Evolutionary conservation across 306 rosid species (phyloP).

Genomic region (Fragaria nilgerrensis): DNA sequence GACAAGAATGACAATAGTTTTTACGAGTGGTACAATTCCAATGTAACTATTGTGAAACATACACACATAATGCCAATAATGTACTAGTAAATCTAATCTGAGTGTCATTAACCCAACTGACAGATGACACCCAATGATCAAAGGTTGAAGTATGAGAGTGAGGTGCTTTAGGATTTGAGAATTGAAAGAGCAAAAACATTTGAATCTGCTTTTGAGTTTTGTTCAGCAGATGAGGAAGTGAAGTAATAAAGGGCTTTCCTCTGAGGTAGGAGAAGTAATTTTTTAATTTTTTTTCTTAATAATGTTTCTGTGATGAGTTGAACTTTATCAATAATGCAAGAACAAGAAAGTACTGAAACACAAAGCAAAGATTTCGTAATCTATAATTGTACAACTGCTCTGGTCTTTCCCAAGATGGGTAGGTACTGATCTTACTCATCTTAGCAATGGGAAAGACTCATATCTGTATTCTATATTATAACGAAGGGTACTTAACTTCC

Average conservation of each 20-base stretch:
- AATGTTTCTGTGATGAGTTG: neutral
- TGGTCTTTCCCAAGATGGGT: slow-evolving; percentile 1
- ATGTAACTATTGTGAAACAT: slow-evolving; percentile 6
- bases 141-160: neutral
- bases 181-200: neutral
- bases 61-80: neutral
- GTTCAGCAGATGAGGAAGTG: neutral
- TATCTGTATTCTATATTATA: neutral
- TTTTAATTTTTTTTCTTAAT: neutral
- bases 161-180: neutral
- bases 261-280: neutral
- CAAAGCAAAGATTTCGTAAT: neutral
- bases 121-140: neutral
- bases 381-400: neutral
- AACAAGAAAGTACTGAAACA: neutral
- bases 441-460: neutral
- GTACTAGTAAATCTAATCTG: neutral
- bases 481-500: neutral
- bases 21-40: slow-evolving; percentile 21
- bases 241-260: neutral
- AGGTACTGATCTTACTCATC: slow-evolving; percentile 5
- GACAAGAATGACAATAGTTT: slow-evolving; percentile 13
- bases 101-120: neutral
- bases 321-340: neutral
- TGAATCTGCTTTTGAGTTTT: neutral